Percentiles rank a stretch among this genome's conserved stretches.
Conservation (phyloP, 176 grass and related monocot species). For the maize (Zea mays) region DNA sequence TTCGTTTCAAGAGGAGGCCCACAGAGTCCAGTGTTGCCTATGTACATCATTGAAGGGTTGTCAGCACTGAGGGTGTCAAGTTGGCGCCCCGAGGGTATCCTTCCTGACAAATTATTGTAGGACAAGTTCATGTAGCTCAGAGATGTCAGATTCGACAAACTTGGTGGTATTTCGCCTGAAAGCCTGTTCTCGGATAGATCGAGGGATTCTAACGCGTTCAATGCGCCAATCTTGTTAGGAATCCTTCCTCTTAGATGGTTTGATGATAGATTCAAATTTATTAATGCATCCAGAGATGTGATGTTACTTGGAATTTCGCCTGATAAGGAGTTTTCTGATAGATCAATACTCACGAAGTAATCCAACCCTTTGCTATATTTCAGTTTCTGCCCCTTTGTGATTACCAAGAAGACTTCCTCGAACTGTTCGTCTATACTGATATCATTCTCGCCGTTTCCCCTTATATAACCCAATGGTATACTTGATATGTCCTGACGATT, state of each 20-base stretch:
- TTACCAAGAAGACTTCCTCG: background rate
- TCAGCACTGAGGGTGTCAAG: conserved; percentile 1
- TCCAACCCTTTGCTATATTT: background rate
- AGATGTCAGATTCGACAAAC: conserved; percentile 24
- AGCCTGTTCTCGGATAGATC: conserved; percentile 41
- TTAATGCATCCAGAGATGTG: conserved; percentile 4
- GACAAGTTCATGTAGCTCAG: conserved; percentile 40
- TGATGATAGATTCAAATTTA: conserved; percentile 37
- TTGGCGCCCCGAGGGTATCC: conserved; percentile 21
- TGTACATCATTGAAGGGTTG: conserved; percentile 25
- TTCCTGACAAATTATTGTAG: conserved; percentile 36
- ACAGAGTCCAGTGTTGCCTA: background rate
- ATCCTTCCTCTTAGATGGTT: conserved; percentile 26
- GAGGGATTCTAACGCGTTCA: conserved; percentile 40
- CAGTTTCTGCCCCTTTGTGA: conserved; percentile 28
- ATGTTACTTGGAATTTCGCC: conserved; percentile 38
- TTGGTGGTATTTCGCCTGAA: conserved; percentile 25
- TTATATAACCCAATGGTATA: no score
- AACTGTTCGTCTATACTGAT: no score
- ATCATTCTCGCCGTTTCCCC: no score
- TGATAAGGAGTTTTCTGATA: conserved; percentile 37
- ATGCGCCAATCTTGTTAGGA: conserved; percentile 12
- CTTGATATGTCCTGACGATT: no score
- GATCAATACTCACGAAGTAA: conserved; percentile 22
- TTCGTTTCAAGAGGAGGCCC: background rate